A percentile compares a stretch with the other conserved stretches of the same genome.
Evolutionary conservation across 2,329 filamentous ascomycete genomes (phyloP).

Genomic region (Raffaelea arxii): DNA sequence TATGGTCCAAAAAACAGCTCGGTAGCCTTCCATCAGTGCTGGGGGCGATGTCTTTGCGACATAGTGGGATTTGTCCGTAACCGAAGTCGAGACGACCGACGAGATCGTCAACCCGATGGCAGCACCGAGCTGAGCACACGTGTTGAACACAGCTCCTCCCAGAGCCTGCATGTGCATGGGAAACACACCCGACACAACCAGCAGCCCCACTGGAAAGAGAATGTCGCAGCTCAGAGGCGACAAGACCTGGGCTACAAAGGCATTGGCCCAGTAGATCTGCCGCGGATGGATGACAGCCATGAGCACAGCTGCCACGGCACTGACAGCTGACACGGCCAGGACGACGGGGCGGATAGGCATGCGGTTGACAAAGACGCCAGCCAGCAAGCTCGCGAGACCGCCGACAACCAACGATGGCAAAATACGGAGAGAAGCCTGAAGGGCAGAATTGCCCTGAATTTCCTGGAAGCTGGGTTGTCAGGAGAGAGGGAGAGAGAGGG

Average conservation of each 20-base stretch:
- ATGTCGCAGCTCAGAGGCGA: constrained; percentile 33
- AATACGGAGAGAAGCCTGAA: constrained; percentile 34
- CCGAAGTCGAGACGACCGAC: constrained; percentile 1
- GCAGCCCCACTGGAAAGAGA: constrained; percentile 45
- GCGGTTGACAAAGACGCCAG: constrained; percentile 34
- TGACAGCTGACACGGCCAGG: constrained; percentile 27
- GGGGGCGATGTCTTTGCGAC: not conserved
- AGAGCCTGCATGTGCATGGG: constrained; percentile 47
- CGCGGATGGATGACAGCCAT: constrained; percentile 41
- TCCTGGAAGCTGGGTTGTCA: constrained; percentile 35
- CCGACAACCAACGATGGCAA: constrained; percentile 36
- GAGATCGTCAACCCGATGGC: constrained; percentile 2
- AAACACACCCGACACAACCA: constrained; percentile 45
- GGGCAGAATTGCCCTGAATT: constrained; percentile 33
- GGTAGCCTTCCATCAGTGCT: constrained; percentile 3
- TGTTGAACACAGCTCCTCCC: constrained; percentile 53
- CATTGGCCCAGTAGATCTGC: constrained; percentile 39
- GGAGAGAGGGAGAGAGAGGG: constrained; percentile 9
- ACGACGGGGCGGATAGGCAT: constrained; percentile 30
- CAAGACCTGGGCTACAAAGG: constrained; percentile 30
- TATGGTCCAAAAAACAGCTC: constrained; percentile 7
- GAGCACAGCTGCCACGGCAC: constrained; percentile 36
- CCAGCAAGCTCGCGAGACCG: constrained; percentile 29
- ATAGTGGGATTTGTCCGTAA: not conserved
- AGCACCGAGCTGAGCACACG: constrained; percentile 37